Evolutionary conservation across 2,329 filamentous ascomycete genomes (phyloP), one percentile per base, ranked within the genome.

Genomic region (Daldinia sp.): DNA sequence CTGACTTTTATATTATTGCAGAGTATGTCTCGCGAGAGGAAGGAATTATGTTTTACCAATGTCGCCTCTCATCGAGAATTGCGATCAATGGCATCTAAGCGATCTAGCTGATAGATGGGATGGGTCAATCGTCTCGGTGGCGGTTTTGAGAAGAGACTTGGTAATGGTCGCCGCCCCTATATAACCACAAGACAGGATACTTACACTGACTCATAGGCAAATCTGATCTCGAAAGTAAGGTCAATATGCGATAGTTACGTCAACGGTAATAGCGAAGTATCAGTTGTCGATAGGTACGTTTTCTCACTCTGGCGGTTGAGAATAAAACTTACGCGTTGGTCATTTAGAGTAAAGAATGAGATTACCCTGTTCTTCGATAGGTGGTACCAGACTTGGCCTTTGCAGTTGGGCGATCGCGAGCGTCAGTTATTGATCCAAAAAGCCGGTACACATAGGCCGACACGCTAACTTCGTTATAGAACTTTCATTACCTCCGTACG

Each of bases 81-180:
- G 91, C 72, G 90, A 93, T 70, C 82, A 84, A 6, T 93, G 91
- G 91, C 90, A 92, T 72, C 79, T 86, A 13, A 89, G 87, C 7
- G 83, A 85, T 37, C 83, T 90, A 60, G 87, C 89, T 1, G 90
- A 92, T 74, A 82, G 84, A 12, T 90, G 90, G 76, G 91, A 93
- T 75, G 90, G 90, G 0, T 88, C 90, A n/a, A 82, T 93, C 57
- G 87, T 91, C 15, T 93, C 90, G 0, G 91, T 92, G 81, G 89
- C 90, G 0, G 89, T 92, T 4, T 79, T 93, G 9, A 84, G 91
- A 60, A 83, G 91, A 74, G 89, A 93, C 73, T 76, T 93, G 63
- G 89, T 89, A 78, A 65, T 83, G 75, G 30, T 63, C 4, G 30
- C 63, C 4, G 9, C 6, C 10, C 15, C 37, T 4, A n/a, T 33